Percentiles rank a stretch among this genome's conserved stretches.
These are phyloP conservation scores for Nigrospora osmanthi DNA, from an alignment of 2,329 filamentous ascomycete species.

Conservation along the genomic window DNA sequence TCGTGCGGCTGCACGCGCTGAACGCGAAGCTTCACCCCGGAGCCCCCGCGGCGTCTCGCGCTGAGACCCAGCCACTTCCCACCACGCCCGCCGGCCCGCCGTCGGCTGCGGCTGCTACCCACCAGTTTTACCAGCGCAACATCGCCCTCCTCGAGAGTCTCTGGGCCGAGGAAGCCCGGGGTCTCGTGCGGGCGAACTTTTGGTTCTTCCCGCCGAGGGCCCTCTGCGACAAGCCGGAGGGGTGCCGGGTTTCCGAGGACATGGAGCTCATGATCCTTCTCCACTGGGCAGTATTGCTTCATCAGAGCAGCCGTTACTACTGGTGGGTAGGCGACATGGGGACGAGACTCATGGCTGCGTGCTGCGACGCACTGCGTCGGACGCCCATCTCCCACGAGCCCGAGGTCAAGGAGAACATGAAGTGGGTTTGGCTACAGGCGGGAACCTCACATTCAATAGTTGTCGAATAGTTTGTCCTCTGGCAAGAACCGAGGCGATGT, in stretches of 20 bases:
- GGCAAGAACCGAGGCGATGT: too few relatives aligned
- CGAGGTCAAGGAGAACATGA: too few relatives aligned
- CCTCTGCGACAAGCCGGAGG: background rate
- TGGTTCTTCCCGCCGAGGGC: background rate
- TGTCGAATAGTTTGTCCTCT: too few relatives aligned
- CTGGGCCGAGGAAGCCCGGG: constrained; percentile 1
- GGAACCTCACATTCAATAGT: too few relatives aligned
- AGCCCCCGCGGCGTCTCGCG: too few relatives aligned
- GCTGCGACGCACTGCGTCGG: background rate
- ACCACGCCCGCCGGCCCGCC: too few relatives aligned
- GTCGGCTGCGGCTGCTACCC: too few relatives aligned
- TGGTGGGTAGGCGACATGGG: background rate
- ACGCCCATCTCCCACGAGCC: too few relatives aligned
- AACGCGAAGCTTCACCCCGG: too few relatives aligned
- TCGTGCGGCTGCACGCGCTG: too few relatives aligned
- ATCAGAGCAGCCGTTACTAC: background rate
- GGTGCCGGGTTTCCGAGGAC: background rate
- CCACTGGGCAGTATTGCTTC: constrained; percentile 1
- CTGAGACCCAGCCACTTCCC: too few relatives aligned
- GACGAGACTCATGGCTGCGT: background rate
- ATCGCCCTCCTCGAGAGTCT: background rate
- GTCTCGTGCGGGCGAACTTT: background rate
- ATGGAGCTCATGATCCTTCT: background rate
- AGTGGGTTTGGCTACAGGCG: too few relatives aligned
- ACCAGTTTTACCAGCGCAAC: background rate